These are phyloP conservation scores for Fraxinus sp. DNA, from an alignment of 305 asterid species.

Conservation along the genomic window DNA sequence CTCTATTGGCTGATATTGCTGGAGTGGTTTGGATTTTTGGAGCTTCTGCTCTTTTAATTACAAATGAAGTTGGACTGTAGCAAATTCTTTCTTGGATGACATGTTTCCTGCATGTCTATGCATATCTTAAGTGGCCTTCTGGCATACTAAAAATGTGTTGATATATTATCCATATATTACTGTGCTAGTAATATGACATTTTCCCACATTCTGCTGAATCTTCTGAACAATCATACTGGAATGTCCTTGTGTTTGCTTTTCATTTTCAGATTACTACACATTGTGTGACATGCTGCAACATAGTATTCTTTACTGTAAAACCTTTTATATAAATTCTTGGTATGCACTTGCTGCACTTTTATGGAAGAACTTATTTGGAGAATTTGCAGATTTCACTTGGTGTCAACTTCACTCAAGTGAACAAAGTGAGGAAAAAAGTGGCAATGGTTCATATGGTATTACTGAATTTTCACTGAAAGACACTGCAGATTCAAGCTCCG, in stretches of 20 bases:
- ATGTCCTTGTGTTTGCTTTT: background rate
- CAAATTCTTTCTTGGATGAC: conserved; percentile 13
- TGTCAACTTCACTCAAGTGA: conserved; percentile 43
- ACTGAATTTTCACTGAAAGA: conserved; percentile 40
- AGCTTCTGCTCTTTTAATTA: conserved; percentile 3
- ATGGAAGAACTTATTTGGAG: conserved; percentile 19
- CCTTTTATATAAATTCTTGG: background rate
- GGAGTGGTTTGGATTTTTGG: conserved; percentile 18
- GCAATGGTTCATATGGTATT: conserved; percentile 27
- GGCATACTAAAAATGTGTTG: background rate
- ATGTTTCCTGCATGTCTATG: background rate
- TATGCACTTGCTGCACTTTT: conserved; percentile 7
- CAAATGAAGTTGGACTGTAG: conserved; percentile 4
- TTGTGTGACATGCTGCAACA: conserved; percentile 6
- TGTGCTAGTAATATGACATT: background rate
- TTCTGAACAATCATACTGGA: conserved; percentile 5
- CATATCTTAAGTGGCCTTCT: background rate
- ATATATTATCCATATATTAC: background rate
- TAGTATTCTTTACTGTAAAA: background rate
- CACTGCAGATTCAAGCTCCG: conserved; percentile 44
- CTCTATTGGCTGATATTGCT: conserved; percentile 9
- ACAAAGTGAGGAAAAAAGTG: conserved; percentile 35
- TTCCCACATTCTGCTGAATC: conserved; percentile 1
- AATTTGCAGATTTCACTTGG: conserved; percentile 48
- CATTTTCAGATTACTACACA: background rate